A percentile compares a stretch with the other conserved stretches of the same genome.
Conservation (phyloP, 495 filamentous ascomycete genomes). For the Trichoderma gamsii region DNA sequence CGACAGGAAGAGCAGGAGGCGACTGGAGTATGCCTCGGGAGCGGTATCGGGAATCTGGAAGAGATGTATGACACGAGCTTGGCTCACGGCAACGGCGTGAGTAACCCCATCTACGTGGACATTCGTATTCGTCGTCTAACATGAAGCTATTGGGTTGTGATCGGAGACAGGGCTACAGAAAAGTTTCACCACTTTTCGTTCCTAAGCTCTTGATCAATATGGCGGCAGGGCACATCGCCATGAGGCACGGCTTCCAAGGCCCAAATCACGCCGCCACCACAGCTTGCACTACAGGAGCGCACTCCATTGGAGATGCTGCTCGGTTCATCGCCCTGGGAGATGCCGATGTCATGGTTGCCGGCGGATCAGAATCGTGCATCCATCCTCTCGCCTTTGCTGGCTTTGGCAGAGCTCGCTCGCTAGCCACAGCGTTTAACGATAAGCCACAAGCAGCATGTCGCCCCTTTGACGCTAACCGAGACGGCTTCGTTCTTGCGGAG, state of each 20-base stretch:
- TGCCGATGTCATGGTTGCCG: constrained; percentile 90
- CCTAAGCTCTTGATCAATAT: constrained; percentile 90
- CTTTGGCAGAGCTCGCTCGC: constrained; percentile 79
- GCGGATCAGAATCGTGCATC: constrained; percentile 91
- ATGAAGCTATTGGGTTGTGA: not conserved
- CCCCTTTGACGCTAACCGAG: constrained; percentile 77
- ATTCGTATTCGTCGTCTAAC: not conserved
- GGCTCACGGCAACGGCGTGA: constrained; percentile 65
- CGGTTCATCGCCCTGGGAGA: constrained; percentile 87
- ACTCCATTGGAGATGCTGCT: constrained; percentile 87
- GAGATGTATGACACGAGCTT: constrained; percentile 80
- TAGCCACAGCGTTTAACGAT: constrained; percentile 75
- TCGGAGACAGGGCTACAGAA: constrained; percentile 66
- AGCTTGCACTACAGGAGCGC: constrained; percentile 90
- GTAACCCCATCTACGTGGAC: constrained; percentile 19
- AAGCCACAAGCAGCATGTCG: constrained; percentile 67
- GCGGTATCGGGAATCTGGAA: constrained; percentile 89
- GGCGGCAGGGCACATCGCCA: constrained; percentile 88
- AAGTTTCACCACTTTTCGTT: constrained; percentile 87
- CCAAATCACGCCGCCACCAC: constrained; percentile 90
- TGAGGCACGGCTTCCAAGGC: constrained; percentile 84
- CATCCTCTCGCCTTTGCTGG: constrained; percentile 89
- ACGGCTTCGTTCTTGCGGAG: constrained; percentile 89
- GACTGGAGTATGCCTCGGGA: constrained; percentile 90
- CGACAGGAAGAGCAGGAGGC: constrained; percentile 56